Evolutionary conservation across 1,284 basidiomycete species (phyloP).

Genomic region (Heliocybe sulcata): DNA sequence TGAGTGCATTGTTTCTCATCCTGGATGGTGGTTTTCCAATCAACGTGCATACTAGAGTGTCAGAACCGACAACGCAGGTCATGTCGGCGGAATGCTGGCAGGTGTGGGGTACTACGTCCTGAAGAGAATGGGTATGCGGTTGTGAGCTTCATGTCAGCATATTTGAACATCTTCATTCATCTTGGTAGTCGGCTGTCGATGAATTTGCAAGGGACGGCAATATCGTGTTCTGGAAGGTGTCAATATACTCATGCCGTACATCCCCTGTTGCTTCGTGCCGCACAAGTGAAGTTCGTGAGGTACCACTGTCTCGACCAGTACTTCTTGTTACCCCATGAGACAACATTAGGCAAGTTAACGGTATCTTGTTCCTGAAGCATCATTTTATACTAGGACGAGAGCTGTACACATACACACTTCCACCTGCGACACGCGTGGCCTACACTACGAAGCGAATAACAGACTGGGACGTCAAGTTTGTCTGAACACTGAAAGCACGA

Average conservation of each 20-base stretch:
- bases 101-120: constrained; percentile 53
- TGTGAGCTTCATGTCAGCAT: too few relatives aligned
- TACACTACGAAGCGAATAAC: background rate
- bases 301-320: too few relatives aligned
- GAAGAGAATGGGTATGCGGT: background rate
- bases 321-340: too few relatives aligned
- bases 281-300: too few relatives aligned
- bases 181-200: too few relatives aligned
- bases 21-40: constrained; percentile 3
- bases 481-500: background rate
- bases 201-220: too few relatives aligned
- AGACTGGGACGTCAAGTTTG: background rate
- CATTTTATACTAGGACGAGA: background rate
- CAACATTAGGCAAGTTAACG: too few relatives aligned
- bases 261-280: too few relatives aligned
- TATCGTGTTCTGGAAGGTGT: too few relatives aligned
- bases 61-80: constrained; percentile 64
- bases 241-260: too few relatives aligned
- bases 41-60: constrained; percentile 25
- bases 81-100: constrained; percentile 71
- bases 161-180: too few relatives aligned
- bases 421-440: background rate
- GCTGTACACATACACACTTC: background rate
- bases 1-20: constrained; percentile 20
- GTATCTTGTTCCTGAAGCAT: too few relatives aligned